These are phyloP conservation scores for Marasmius oreades DNA, from an alignment of 1,284 basidiomycete genomes.

Conservation along the genomic window DNA sequence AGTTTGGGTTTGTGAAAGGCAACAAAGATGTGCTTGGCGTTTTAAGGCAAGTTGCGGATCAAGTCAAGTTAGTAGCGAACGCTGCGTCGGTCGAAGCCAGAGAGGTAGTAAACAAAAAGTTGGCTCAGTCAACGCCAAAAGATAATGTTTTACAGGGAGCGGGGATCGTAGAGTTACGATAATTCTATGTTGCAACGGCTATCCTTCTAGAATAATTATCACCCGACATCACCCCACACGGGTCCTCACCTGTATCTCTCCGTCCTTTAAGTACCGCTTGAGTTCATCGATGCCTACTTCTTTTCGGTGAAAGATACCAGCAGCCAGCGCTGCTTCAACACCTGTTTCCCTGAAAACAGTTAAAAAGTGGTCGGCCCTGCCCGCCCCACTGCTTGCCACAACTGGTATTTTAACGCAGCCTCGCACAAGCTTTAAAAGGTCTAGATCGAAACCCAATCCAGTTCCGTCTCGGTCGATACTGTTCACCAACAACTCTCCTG, in stretches of 20 bases:
- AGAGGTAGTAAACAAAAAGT: slow-evolving; percentile 52
- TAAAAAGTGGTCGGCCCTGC: slow-evolving; percentile 78
- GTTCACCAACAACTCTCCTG: slow-evolving; percentile 95
- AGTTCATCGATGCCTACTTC: slow-evolving; percentile 78
- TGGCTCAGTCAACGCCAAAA: slow-evolving; percentile 20
- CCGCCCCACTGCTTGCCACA: slow-evolving; percentile 93
- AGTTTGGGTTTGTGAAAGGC: slow-evolving; percentile 86
- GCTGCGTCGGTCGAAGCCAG: slow-evolving; percentile 67
- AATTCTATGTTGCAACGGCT: not conserved
- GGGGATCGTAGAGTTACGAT: not conserved
- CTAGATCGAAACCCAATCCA: slow-evolving; percentile 89
- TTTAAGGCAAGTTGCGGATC: slow-evolving; percentile 77
- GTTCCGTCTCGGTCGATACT: slow-evolving; percentile 97
- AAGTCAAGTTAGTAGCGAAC: slow-evolving; percentile 70
- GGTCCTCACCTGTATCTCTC: slow-evolving; percentile 50
- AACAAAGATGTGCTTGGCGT: slow-evolving; percentile 79
- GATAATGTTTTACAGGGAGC: not conserved
- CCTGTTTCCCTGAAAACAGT: slow-evolving; percentile 79
- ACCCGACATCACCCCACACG: slow-evolving; percentile 7
- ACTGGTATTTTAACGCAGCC: slow-evolving; percentile 84
- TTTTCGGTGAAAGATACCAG: slow-evolving; percentile 94
- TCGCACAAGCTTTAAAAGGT: slow-evolving; percentile 79
- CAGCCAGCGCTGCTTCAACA: slow-evolving; percentile 93
- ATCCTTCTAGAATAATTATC: not conserved
- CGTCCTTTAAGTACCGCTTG: slow-evolving; percentile 53